Base-by-base conservation (phyloP, 1,139 yeast genomes). In the Candida neerlandica region DNA sequence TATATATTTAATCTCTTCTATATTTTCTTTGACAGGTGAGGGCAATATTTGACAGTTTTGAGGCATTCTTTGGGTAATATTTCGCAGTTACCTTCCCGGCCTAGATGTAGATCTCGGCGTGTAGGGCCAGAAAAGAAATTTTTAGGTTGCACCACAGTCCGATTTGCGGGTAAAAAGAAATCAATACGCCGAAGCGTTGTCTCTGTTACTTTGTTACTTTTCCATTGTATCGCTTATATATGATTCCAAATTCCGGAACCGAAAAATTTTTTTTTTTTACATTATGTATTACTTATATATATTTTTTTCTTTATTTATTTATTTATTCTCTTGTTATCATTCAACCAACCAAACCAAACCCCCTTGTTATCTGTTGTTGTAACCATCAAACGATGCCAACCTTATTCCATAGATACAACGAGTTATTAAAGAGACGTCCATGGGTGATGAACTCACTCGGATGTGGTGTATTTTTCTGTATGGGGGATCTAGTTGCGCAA, bases 401-500 rank as follows among this genome's bases (percentile, higher is more conserved):
- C n/a, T 33, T 55, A 12, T 71, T 80, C 58, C 69, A 64, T 40
- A 57, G 59, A 53, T 82, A 79, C 62, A 73, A 70, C 55, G 60
- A 55, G 37, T 64, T 77, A 43, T 69, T 83, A 42, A 67, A 67
- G 54, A 67, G 64, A 40, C 74, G 76, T 50, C 87, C 88, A 6
- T 79, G 74, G 60, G 58, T 74, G 26, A 80, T 85, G 51, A 84
- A 84, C 60, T 78, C 82, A 66, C 48, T 76, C 30, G 71, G 82
- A 47, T 80, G 86, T 1, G 86, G 86, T 7, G 53, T 82, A 26
- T 71, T 89, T 32, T 89, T 89, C 64, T 94, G 89, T 0, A 53
- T 80, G 2, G 97, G 97, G 2, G 97, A 90, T 61, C 66, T 72
- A 1, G 59, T 86, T 29, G 96, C 96, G 0, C 97, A 90, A 62